Evolutionary conservation across 192 early-diverging fungal species (phyloP), one percentile per base, ranked within the genome.

Genomic region (Coemansia sp.): DNA sequence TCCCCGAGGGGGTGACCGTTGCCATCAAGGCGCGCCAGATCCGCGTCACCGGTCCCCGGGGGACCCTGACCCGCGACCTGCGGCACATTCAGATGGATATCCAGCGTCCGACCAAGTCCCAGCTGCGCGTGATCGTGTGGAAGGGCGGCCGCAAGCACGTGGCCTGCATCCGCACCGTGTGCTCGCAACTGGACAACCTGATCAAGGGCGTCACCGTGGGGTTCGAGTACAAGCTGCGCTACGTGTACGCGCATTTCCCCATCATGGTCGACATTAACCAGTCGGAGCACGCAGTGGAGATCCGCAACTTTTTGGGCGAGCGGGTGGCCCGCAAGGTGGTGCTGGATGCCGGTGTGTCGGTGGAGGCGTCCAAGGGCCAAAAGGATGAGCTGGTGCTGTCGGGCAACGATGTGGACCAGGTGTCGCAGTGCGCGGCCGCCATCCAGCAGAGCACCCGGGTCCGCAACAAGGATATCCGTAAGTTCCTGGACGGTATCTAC

Each of bases 381-480:
- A 98, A 98, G 88, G 95, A 98, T 75, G 95, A 98, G 84, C 81
- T 98, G 60, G 78, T 87, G 61, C 73, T 98, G 42, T 81, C 82
- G 45, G 95, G 95, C 52, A 96, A 96, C 87, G 91, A 95, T 78
- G 73, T 98, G 47, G 85, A 92, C 53, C 83, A 81, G 79, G 95
- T 98, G 40, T 96, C 94, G 35, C 91, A 96, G 81, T 92, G 90
- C 55, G 90, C 95, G 75, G 95, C 95, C 43, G 80, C 84, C 64
- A 98, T 98, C 80, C 92, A 96, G 79, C 94, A 96, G 80, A 84
- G 91, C 62, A 87, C 84, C 64, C 79, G 83, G 42, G 94, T 93
- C 77, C 90, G 87, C 80, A 94, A 94, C 85, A 98, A 98, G 90
- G 95, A 98, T 95, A 98, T 98, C 85, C 91, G 95, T 84, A 98